A percentile compares a stretch with the other conserved stretches of the same genome.
Conservation (phyloP, 176 grass and related monocot genomes). For the Pontederia paniculata region DNA sequence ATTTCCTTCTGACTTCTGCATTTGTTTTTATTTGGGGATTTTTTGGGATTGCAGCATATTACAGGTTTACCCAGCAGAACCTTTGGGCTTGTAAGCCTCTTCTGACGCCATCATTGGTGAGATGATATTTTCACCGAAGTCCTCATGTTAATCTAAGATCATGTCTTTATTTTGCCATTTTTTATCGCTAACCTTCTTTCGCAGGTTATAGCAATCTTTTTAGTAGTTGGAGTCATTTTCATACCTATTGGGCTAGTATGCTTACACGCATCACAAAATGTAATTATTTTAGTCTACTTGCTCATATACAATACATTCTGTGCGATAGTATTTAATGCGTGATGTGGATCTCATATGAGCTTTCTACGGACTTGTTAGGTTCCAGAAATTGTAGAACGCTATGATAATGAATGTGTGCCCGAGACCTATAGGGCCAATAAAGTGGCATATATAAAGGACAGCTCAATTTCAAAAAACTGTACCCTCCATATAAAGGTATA, state of each 20-base stretch:
- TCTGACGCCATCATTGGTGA: constrained; percentile 75
- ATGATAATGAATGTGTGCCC: constrained; percentile 81
- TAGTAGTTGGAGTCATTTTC: constrained; percentile 53
- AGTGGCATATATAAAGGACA: constrained; percentile 63
- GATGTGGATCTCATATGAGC: background rate
- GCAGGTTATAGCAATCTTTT: constrained; percentile 76
- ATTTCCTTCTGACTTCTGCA: constrained; percentile 7
- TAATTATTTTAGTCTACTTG: constrained; percentile 24
- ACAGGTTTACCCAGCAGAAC: constrained; percentile 87
- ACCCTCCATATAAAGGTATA: constrained; percentile 53
- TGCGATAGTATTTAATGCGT: background rate
- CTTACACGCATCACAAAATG: constrained; percentile 66
- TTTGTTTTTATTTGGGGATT: constrained; percentile 6
- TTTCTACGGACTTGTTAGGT: constrained; percentile 35
- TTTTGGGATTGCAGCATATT: constrained; percentile 44
- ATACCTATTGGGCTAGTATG: constrained; percentile 64
- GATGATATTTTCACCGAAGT: constrained; percentile 10
- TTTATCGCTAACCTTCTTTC: constrained; percentile 7
- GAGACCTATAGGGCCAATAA: constrained; percentile 64
- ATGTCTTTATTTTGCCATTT: background rate
- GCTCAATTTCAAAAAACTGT: constrained; percentile 77
- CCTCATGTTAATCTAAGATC: background rate
- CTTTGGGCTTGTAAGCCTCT: constrained; percentile 73
- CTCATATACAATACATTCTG: constrained; percentile 12
- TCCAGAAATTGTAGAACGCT: constrained; percentile 57